Base-by-base conservation (phyloP, 805 yeast species). In the Teunomyces atbi region DNA sequence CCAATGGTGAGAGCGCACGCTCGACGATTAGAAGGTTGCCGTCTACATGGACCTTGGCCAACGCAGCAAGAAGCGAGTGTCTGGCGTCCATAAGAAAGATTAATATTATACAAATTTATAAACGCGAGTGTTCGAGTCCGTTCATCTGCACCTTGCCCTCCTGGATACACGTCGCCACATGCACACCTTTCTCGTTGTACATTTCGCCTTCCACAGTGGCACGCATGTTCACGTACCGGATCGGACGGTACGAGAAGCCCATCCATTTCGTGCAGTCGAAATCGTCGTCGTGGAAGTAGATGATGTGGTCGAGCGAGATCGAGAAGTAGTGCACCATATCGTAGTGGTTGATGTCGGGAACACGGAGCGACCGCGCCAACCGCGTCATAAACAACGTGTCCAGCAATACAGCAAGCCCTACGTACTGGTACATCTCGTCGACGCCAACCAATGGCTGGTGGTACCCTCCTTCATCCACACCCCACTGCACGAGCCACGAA, bases 281-380 rank as follows among this genome's bases (percentile, higher is more conserved):
- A 45, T 76, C 80, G 13, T 65, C 63, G 65, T 73, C 78, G 57
- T 83, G 88, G 67, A 85, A 83, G 60, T 82, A 82, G 27, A 86
- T 74, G 0, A 82, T 65, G 57, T 85, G 90, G 53, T 84, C 90
- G 51, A 85, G 61, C 18, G 86, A 80, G 3, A 82, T 83, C 12
- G 82, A 76, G 51, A 79, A 74, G 30, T 71, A 73, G 41, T 62
- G 64, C 12, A 55, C 53, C 18, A 49, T 39, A 12, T 59, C 51
- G 15, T 45, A 42, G 30, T 40, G 23, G 47, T 62, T 58, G 15
- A 59, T 52, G 16, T 45, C 74, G 35, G 74, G 61, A 44, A 78
- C 43, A 4, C 71, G 60, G 45, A 81, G 74, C 44, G 78, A 65
- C 47, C 84, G 73, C 53, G 78, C 79, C 28, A 81, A 65, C 2